Percentiles rank a stretch among this genome's conserved stretches.
Conservation (phyloP, 352 stramenopile genomes). For the Globisporangium orthogonon region DNA sequence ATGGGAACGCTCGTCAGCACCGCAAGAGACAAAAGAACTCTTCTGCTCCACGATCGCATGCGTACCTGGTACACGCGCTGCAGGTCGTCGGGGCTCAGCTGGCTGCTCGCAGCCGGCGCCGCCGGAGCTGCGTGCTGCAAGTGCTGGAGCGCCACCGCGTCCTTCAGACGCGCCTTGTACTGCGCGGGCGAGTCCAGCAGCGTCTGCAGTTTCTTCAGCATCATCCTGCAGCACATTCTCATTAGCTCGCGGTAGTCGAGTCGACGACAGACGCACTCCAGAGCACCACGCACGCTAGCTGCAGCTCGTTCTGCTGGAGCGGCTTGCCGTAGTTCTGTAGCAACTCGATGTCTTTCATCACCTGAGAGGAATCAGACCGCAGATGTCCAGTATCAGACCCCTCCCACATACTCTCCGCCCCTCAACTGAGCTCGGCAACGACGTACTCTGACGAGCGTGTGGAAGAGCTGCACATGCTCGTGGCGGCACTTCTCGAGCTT, state of each 20-base stretch:
- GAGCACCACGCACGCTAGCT: conserved; percentile 55
- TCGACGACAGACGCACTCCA: not conserved
- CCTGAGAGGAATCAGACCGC: conserved; percentile 13
- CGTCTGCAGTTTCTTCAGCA: conserved; percentile 79
- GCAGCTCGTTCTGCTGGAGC: conserved; percentile 69
- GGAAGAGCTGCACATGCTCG: conserved; percentile 79
- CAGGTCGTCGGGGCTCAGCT: conserved; percentile 69
- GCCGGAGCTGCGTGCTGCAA: conserved; percentile 48
- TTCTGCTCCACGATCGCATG: too few species aligned
- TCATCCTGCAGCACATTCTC: conserved; percentile 29
- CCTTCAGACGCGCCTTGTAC: conserved; percentile 84
- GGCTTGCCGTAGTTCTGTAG: conserved; percentile 83
- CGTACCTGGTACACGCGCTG: conserved; percentile 47
- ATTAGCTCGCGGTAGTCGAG: not conserved
- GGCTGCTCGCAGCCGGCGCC: conserved; percentile 26
- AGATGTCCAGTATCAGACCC: not conserved
- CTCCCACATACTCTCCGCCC: not conserved
- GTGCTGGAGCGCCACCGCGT: conserved; percentile 63
- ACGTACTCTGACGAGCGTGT: conserved; percentile 71
- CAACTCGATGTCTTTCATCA: conserved; percentile 87
- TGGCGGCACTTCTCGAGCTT: conserved; percentile 83
- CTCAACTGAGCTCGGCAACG: too few species aligned
- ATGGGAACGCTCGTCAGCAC: too few species aligned
- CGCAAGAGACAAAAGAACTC: not conserved
- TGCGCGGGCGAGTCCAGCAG: conserved; percentile 75